Conservation (phyloP, 2,329 filamentous ascomycete species). For the Aspergillus terreus region DNA sequence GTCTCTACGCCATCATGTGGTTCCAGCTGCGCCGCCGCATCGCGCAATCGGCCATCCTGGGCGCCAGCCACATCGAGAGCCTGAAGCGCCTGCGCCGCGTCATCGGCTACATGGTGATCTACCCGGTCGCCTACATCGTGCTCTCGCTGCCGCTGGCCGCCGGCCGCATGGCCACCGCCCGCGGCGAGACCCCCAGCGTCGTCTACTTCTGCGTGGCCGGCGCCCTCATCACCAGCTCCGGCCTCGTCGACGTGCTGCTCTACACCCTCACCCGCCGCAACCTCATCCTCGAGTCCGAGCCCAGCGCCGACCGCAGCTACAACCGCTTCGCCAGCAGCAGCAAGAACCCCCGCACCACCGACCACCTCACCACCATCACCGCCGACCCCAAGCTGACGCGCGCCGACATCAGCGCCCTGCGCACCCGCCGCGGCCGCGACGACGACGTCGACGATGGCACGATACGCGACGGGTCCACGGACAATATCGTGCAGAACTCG, state of each 20-base stretch:
- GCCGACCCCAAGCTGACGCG: conserved; percentile 21
- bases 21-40: conserved; percentile 47
- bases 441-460: conserved; percentile 18
- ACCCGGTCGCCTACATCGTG: conserved; percentile 54
- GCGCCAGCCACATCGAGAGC: conserved; percentile 34
- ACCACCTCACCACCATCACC: conserved; percentile 30
- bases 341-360: conserved; percentile 19
- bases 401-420: conserved; percentile 20
- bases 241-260: conserved; percentile 56
- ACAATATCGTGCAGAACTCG: conserved; percentile 37
- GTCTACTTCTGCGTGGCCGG: conserved; percentile 52
- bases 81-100: conserved; percentile 40
- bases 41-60: conserved; percentile 33
- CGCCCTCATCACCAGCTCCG: conserved; percentile 56
- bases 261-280: conserved; percentile 57
- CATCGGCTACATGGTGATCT: conserved; percentile 46
- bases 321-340: conserved; percentile 28
- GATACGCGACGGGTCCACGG: conserved; percentile 44
- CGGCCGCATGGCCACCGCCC: conserved; percentile 41
- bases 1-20: conserved; percentile 49
- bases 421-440: conserved; percentile 11
- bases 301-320: conserved; percentile 34
- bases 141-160: conserved; percentile 61
- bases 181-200: conserved; percentile 28
- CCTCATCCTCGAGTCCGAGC: conserved; percentile 51